Percentiles rank a stretch among this genome's conserved stretches.
Conservation (phyloP, 2,329 filamentous ascomycete species). For the Alternaria novae-zelandiae region DNA sequence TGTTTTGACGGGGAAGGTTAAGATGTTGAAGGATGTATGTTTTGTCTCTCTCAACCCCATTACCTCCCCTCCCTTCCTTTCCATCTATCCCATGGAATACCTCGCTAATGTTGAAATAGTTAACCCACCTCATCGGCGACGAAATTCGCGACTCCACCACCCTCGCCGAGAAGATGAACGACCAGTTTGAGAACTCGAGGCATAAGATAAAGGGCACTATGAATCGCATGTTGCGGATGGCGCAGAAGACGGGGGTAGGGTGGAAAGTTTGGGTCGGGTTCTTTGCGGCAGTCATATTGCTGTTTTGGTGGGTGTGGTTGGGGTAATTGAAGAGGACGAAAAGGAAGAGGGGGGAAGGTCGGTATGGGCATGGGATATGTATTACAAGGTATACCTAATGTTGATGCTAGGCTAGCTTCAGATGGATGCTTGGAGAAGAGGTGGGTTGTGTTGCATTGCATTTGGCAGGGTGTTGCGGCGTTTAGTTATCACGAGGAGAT, state of each 20-base stretch:
- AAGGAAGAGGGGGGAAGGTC: too few relatives aligned
- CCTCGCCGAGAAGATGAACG: conserved; percentile 94
- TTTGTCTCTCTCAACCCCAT: not conserved
- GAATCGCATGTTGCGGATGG: conserved; percentile 97
- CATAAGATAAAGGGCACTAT: conserved; percentile 86
- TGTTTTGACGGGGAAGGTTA: conserved; percentile 89
- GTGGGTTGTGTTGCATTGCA: too few relatives aligned
- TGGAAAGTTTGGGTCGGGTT: conserved; percentile 95
- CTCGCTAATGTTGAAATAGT: conserved; percentile 48
- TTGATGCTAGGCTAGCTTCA: too few relatives aligned
- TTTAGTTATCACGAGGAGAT: too few relatives aligned
- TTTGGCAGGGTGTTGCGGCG: too few relatives aligned
- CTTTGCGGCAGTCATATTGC: conserved; percentile 78
- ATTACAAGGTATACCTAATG: too few relatives aligned
- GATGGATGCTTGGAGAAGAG: too few relatives aligned
- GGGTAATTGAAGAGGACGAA: too few relatives aligned
- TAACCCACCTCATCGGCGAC: conserved; percentile 91
- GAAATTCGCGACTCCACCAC: conserved; percentile 91
- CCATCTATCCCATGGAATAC: too few relatives aligned
- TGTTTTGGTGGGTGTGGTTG: conserved; percentile 94
- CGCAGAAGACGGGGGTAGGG: conserved; percentile 88
- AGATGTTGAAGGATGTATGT: conserved; percentile 84
- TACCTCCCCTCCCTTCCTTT: too few relatives aligned
- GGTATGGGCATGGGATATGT: too few relatives aligned
- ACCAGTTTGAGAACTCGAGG: conserved; percentile 85